Evolutionary conservation across 371 early-diverging fungal genomes (phyloP), one percentile per base, ranked within the genome.

Genomic region (Mortierella sp.): DNA sequence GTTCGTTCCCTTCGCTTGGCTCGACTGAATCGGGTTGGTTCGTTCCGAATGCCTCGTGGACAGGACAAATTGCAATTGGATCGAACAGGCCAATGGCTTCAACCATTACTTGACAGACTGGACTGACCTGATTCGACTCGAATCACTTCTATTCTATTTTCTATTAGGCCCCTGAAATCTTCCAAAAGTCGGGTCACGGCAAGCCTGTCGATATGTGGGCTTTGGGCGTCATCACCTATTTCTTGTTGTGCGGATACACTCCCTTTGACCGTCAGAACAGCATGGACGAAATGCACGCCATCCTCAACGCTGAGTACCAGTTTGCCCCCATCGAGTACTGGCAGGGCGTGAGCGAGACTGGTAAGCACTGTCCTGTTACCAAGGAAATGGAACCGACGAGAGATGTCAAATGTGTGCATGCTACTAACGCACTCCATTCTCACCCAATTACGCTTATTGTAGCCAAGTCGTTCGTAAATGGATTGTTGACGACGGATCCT

Each of bases 121-220:
- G 16, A 41, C 22, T 29, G 58, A 31, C 44, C 53, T 69, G 69
- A 41, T 31, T n/a, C n/a, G n/a, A n/a, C 55, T 41, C 11, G 39
- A 37, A 55, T 53, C 29, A 91, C 73, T 45, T 45, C n/a, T 19
- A 8, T 31, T 34, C 16, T 34, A 31, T 58, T 31, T 66, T 6
- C 16, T 45, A 68, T 39, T 74, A 86, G 85, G 94, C 96, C 19
- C 97, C 97, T 7, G 97, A 96, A 79, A 90, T 97, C 45, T 91
- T 97, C 69, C 89, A 89, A 71, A 95, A 90, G 68, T 86, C 87
- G 0, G 93, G 93, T 19, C 91, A 92, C 71, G 91, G 93, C 47
- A 91, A 90, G 72, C 92, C 91, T 73, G 93, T 92, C 31, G 99
- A 99, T 77, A 88, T 97, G 84, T 99, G 98, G 98, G 94, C 95